Conservation (phyloP, 1,284 basidiomycete genomes). For the Malassezia cuniculi region DNA sequence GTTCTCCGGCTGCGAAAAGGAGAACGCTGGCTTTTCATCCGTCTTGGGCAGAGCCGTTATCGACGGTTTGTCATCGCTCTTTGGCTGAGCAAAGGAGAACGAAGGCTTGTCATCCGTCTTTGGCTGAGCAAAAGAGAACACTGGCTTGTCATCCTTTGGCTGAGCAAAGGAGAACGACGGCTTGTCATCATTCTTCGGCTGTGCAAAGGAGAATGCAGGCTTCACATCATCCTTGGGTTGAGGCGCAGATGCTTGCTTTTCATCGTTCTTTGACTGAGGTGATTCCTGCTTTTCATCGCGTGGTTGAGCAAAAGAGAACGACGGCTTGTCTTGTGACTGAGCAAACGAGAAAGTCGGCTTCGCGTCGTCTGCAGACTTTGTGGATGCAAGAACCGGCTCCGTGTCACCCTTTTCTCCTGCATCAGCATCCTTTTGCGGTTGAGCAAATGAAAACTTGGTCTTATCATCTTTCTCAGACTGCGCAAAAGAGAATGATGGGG, state of each 20-base stretch:
- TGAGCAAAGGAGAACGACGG: slow-evolving; percentile 2
- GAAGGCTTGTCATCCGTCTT: not conserved
- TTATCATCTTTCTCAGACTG: not conserved
- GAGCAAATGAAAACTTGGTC: slow-evolving; percentile 1
- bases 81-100: slow-evolving; percentile 1
- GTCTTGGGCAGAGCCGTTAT: not conserved
- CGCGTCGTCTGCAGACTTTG: not conserved
- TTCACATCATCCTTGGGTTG: no score
- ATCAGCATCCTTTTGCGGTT: not conserved
- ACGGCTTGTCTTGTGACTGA: not conserved
- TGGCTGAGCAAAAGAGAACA: slow-evolving; percentile 1
- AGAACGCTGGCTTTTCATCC: not conserved
- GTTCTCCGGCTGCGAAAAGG: slow-evolving; percentile 1
- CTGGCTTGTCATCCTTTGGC: not conserved
- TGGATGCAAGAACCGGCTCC: no score
- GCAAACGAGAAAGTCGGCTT: slow-evolving; percentile 4
- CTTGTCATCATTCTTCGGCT: not conserved
- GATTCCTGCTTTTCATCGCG: not conserved
- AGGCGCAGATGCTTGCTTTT: no score
- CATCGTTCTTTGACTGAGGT: no score
- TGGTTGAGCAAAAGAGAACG: slow-evolving; percentile 1
- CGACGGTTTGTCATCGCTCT: no score
- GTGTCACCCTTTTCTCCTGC: no score
- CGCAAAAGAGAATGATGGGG: not conserved
- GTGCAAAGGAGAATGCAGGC: slow-evolving; percentile 8